Conservation (phyloP, 768 basidiomycete species). For the Suillus brevipes region DNA sequence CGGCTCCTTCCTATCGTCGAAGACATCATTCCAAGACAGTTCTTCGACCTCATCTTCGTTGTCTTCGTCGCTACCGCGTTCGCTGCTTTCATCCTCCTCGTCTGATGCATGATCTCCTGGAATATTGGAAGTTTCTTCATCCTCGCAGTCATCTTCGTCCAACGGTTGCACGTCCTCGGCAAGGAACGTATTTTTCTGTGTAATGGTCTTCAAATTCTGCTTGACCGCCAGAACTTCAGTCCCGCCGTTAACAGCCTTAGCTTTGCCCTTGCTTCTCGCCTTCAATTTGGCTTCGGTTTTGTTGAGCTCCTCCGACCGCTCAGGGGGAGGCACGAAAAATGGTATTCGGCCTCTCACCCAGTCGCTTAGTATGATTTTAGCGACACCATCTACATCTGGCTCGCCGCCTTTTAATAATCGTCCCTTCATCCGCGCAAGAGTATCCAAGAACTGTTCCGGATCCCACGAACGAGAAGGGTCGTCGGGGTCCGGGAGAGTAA, state of each 20-base stretch:
- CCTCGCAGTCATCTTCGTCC: slow-evolving; percentile 46
- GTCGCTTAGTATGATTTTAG: slow-evolving; percentile 93
- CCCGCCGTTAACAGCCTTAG: slow-evolving; percentile 34
- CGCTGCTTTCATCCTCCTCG: slow-evolving; percentile 33
- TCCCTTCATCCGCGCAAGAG: slow-evolving; percentile 88
- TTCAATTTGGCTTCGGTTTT: slow-evolving; percentile 50
- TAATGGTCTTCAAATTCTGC: slow-evolving; percentile 84
- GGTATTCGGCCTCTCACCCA: slow-evolving; percentile 98
- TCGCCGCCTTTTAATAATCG: slow-evolving; percentile 93
- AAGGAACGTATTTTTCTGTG: slow-evolving; percentile 86
- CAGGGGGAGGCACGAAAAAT: slow-evolving; percentile 92
- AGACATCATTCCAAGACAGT: slow-evolving; percentile 87
- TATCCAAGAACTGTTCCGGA: slow-evolving; percentile 78
- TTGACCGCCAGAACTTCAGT: slow-evolving; percentile 62
- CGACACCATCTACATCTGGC: slow-evolving; percentile 87
- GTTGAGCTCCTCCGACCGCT: slow-evolving; percentile 71
- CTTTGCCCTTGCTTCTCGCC: slow-evolving; percentile 57
- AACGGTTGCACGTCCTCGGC: slow-evolving; percentile 78
- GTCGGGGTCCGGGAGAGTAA: slow-evolving; percentile 61
- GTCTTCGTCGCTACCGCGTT: slow-evolving; percentile 42
- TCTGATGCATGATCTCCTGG: slow-evolving; percentile 12
- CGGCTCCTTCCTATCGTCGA: slow-evolving; percentile 50
- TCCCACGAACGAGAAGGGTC: slow-evolving; percentile 58
- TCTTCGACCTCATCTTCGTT: slow-evolving; percentile 47
- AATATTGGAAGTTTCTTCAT: slow-evolving; percentile 23